Conservation (phyloP, 1,139 yeast genomes). For the Blastobotrys buckinghamii region DNA sequence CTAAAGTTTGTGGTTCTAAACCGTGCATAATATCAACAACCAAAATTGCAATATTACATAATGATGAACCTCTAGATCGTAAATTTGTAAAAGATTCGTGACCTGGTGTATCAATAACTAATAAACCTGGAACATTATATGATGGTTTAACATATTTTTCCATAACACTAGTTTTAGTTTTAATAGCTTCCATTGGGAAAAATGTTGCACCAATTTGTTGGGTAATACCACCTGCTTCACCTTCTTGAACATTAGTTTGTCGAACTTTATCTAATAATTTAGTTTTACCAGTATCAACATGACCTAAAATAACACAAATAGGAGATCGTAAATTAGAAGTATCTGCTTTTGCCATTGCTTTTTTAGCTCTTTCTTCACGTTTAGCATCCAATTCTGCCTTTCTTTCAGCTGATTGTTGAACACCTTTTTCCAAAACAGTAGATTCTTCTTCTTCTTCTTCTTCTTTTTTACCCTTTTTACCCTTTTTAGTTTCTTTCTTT, state of each 20-base stretch:
- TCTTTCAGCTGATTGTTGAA: slow-evolving; percentile 18
- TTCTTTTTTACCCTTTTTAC: slow-evolving; percentile 20
- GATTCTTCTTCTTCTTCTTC: slow-evolving; percentile 27
- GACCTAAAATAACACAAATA: slow-evolving; percentile 97
- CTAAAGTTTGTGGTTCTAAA: slow-evolving; percentile 93
- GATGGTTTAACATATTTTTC: slow-evolving; percentile 71
- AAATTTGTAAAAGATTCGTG: slow-evolving; percentile 98
- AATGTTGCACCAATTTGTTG: slow-evolving; percentile 99
- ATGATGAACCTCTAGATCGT: slow-evolving; percentile 97
- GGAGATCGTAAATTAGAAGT: slow-evolving; percentile 79
- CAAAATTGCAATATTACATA: slow-evolving; percentile 97
- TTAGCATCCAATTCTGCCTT: slow-evolving; percentile 33
- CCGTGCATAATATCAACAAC: slow-evolving; percentile 99
- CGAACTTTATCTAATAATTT: slow-evolving; percentile 93
- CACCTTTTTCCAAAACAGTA: slow-evolving; percentile 26
- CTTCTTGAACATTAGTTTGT: slow-evolving; percentile 99
- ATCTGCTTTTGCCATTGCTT: slow-evolving; percentile 36
- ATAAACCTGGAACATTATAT: slow-evolving; percentile 93
- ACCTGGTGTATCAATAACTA: slow-evolving; percentile 97
- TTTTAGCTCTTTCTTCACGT: slow-evolving; percentile 36
- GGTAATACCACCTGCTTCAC: slow-evolving; percentile 99
- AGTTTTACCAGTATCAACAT: slow-evolving; percentile 99
- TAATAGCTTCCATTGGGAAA: slow-evolving; percentile 94
- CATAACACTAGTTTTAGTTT: slow-evolving; percentile 88
- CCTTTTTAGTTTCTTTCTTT: slow-evolving; percentile 22